Evolutionary conservation across 805 yeast genomes (phyloP).

Genomic region (Candida oleophila): DNA sequence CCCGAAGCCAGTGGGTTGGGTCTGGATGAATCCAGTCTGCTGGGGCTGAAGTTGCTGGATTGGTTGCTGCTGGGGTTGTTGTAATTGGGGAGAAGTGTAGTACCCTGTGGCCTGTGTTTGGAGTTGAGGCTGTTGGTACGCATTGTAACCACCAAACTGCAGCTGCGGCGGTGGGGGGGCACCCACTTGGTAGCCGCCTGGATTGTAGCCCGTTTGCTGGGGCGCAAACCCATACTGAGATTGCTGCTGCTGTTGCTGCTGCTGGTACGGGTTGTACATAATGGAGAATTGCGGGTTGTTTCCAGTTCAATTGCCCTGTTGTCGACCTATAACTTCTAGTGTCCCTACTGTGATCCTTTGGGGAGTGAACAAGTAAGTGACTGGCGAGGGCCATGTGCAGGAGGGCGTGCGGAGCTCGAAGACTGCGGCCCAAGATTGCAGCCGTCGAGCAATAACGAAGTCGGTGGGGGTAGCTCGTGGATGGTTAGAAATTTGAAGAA

Average conservation of each 20-base stretch:
- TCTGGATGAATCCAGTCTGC: constrained; percentile 35
- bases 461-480: too few relatives aligned
- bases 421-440: too few relatives aligned
- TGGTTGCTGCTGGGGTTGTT: constrained; percentile 21
- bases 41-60: constrained; percentile 27
- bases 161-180: constrained; percentile 22
- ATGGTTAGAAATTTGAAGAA: too few relatives aligned
- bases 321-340: too few relatives aligned
- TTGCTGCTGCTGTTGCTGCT: constrained; percentile 24
- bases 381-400: not conserved
- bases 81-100: constrained; percentile 30
- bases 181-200: constrained; percentile 16
- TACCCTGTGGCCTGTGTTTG: constrained; percentile 49
- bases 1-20: constrained; percentile 49
- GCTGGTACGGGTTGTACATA: constrained; percentile 44
- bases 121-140: constrained; percentile 17
- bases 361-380: not conserved
- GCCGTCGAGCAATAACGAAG: too few relatives aligned
- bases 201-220: constrained; percentile 11
- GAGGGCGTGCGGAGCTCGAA: too few relatives aligned
- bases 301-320: not conserved
- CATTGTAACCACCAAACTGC: constrained; percentile 26
- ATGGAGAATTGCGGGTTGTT: too few relatives aligned
- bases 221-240: constrained; percentile 18
- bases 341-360: too few relatives aligned